Evolutionary conservation across 2,329 filamentous ascomycete genomes (phyloP), one percentile per base, ranked within the genome.

Genomic region (Albophoma yamanashiensis): DNA sequence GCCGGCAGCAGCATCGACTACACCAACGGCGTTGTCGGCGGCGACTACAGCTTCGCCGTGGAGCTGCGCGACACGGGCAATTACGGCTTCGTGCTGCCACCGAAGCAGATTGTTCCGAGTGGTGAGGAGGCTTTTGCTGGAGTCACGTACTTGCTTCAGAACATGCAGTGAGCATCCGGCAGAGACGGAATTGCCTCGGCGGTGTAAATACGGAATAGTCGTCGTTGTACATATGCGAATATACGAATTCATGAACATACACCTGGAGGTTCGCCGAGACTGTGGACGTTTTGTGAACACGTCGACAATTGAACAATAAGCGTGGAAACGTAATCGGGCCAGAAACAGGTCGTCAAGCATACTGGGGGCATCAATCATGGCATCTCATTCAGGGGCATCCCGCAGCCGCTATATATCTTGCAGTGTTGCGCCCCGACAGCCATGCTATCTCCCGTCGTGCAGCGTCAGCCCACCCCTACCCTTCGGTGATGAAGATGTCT

Each of bases 401-500:
- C 27, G 31, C 34, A 17, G 27, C n/a, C 27, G 50, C 50, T 36
- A 53, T 17, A 8, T 36, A 31, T 36, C 50, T 53, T 20, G 17
- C 20, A n/a, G 20, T 1, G 20, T 7, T 36, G 20, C 50, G 11
- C 11, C 17, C 47, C 50, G 47, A 34, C 14, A 20, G 31, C 50
- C n/a, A 15, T 38, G 20, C 20, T n/a, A 5, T 9, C 22, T 34
- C 3, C 20, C 31, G 5, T 7, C 7, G 31, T 14, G 3, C 12
- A 20, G 25, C 8, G 3, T 14, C 17, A 9, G 9, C 12, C 50
- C n/a, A 38, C 39, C 4, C 20, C 56, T 52, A 65, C 17, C 50
- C 27, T 59, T 84, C 82, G 69, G 89, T 92, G 42, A 76, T 67
- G 71, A 97, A 97, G 58, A 97, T 88, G 62, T 85, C 79, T 69